Conservation (phyloP, 352 stramenopile genomes). For the Lagenidium sp. region DNA sequence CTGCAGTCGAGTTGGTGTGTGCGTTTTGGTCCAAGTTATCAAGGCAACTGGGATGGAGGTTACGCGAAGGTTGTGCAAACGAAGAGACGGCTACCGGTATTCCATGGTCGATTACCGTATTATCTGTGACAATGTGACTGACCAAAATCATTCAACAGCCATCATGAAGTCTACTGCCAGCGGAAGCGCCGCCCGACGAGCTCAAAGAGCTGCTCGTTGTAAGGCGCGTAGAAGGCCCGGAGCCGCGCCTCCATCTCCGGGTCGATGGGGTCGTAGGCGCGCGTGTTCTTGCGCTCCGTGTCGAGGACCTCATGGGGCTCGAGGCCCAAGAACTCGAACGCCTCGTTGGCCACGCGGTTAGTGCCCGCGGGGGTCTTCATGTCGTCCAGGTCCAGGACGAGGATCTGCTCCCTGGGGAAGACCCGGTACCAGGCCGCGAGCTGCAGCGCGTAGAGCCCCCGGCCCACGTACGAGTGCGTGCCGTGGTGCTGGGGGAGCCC, state of each 20-base stretch:
- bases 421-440: slow-evolving; percentile 86
- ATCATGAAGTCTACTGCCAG: slow-evolving; percentile 10
- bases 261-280: slow-evolving; percentile 38
- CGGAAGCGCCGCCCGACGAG: slow-evolving; percentile 33
- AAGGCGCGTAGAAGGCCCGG: slow-evolving; percentile 54
- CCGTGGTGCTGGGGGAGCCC: slow-evolving; percentile 36
- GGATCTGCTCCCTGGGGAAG: slow-evolving; percentile 77
- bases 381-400: slow-evolving; percentile 85
- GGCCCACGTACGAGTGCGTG: slow-evolving; percentile 76
- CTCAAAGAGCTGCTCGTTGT: slow-evolving; percentile 57
- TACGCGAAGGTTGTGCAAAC: no score
- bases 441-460: slow-evolving; percentile 91
- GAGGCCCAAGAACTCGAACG: slow-evolving; percentile 33
- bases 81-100: no score
- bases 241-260: slow-evolving; percentile 20
- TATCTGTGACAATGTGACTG: no score
- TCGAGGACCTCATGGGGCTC: slow-evolving; percentile 24
- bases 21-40: no score
- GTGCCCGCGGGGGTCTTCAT: slow-evolving; percentile 43
- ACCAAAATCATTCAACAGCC: no score
- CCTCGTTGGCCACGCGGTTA: slow-evolving; percentile 22
- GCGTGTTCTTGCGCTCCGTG: slow-evolving; percentile 57
- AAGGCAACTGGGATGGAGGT: no score
- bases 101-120: no score
- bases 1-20: no score